These are phyloP conservation scores for Acacia acuminata DNA, from an alignment of 306 rosid species.

Conservation along the genomic window DNA sequence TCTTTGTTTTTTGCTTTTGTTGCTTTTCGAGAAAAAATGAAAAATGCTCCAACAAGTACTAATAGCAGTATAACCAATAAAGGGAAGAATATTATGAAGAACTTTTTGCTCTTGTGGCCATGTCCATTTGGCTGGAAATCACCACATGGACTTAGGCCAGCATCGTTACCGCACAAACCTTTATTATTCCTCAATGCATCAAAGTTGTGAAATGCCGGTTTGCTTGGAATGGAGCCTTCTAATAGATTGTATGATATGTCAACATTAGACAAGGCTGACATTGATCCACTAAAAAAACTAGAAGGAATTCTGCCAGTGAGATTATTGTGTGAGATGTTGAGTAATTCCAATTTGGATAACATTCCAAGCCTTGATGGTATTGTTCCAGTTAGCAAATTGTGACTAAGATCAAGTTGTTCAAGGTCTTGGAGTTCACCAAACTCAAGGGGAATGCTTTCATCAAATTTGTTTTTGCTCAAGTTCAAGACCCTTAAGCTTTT, in stretches of 20 bases:
- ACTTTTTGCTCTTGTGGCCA: not conserved
- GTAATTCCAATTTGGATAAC: no score
- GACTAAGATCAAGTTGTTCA: no score
- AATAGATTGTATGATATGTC: no score
- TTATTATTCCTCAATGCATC: no score
- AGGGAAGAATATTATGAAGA: not conserved
- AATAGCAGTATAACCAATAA: not conserved
- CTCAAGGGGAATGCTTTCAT: not conserved
- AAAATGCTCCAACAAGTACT: not conserved
- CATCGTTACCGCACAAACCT: no score
- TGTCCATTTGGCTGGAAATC: not conserved
- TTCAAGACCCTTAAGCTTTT: not conserved
- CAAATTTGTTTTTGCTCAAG: slow-evolving; percentile 11
- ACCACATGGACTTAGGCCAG: not conserved
- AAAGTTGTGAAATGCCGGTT: no score
- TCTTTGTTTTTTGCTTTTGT: not conserved
- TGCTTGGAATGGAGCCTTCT: no score
- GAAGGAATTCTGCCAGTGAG: slow-evolving; percentile 33
- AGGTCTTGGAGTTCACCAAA: not conserved
- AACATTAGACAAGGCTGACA: not conserved
- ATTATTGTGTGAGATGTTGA: slow-evolving; percentile 21
- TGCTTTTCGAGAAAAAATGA: not conserved
- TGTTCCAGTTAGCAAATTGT: no score
- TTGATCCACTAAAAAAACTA: slow-evolving; percentile 3
- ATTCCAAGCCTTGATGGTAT: no score